phyloP scores from a whole-genome alignment of 805 yeast genomes.

The Candida yuanshanica region DNA sequence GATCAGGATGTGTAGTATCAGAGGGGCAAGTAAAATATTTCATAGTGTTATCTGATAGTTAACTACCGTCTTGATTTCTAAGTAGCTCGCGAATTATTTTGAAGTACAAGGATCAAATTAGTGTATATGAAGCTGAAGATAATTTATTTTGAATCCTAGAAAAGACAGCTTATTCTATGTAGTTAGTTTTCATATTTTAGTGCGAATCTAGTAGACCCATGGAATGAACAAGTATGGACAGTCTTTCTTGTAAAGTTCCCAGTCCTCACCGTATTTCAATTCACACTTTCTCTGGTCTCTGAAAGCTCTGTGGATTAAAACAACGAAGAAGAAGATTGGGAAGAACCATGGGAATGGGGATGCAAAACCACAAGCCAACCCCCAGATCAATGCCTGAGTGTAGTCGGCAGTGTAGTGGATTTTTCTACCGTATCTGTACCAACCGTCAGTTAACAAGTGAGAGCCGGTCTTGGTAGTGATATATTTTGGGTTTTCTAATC shows the following conservation, averaged over 20 bases:
- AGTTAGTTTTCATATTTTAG: not conserved
- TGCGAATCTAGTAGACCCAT: conserved; percentile 51
- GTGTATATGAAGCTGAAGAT: too few relatives aligned
- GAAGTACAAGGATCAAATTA: too few relatives aligned
- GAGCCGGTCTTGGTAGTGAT: conserved; percentile 84
- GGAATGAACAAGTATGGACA: conserved; percentile 95
- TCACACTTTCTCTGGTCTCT: conserved; percentile 86
- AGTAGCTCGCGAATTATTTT: too few relatives aligned
- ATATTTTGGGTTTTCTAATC: conserved; percentile 76
- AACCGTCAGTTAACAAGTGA: conserved; percentile 81
- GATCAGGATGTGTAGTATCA: too few relatives aligned
- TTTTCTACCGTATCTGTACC: conserved; percentile 92
- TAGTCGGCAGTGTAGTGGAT: conserved; percentile 94
- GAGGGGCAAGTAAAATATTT: too few relatives aligned
- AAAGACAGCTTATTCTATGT: too few relatives aligned
- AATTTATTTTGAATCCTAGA: too few relatives aligned
- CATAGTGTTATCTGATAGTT: too few relatives aligned
- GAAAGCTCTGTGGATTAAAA: conserved; percentile 79
- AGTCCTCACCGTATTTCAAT: conserved; percentile 88
- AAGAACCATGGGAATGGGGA: conserved; percentile 95
- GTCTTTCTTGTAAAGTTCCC: conserved; percentile 78
- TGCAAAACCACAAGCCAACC: conserved; percentile 77
- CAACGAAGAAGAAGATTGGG: conserved; percentile 85
- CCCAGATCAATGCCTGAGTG: conserved; percentile 87
- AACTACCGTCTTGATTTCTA: too few relatives aligned